A percentile compares a stretch with the other conserved stretches of the same genome.
Conservation (phyloP, 2,329 filamentous ascomycete genomes). For the Aspergillus pseudoglaucus region DNA sequence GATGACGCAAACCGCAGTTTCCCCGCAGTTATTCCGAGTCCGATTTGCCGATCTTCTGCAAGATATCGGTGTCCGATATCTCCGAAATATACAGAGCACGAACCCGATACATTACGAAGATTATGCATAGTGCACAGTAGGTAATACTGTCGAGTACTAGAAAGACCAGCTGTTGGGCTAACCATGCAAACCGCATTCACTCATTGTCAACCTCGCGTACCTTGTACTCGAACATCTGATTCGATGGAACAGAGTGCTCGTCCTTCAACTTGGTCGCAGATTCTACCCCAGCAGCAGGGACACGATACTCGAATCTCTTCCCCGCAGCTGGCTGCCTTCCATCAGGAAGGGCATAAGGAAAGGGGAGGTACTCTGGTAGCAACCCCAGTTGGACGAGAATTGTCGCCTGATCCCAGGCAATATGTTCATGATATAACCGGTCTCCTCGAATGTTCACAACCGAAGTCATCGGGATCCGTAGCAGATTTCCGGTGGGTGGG, state of each 20-base stretch:
- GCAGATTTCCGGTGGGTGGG: constrained; percentile 48
- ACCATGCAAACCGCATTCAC: not conserved
- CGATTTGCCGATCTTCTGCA: no score
- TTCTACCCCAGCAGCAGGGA: constrained; percentile 56
- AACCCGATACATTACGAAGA: no score
- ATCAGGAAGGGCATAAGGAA: constrained; percentile 48
- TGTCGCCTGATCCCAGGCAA: constrained; percentile 63
- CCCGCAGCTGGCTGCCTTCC: constrained; percentile 30
- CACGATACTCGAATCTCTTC: constrained; percentile 50
- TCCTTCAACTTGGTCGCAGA: constrained; percentile 47
- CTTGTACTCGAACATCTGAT: constrained; percentile 48
- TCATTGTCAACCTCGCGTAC: constrained; percentile 21
- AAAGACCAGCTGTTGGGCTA: no score
- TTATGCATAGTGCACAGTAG: no score
- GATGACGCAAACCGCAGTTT: no score
- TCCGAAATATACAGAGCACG: no score
- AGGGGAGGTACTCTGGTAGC: constrained; percentile 59
- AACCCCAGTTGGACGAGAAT: constrained; percentile 57
- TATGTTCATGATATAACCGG: constrained; percentile 63
- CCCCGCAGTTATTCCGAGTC: no score
- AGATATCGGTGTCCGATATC: no score
- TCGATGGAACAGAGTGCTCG: constrained; percentile 46
- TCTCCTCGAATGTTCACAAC: constrained; percentile 64
- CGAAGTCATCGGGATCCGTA: constrained; percentile 58
- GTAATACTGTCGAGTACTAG: no score